Percentiles rank a stretch among this genome's conserved stretches.
These are phyloP conservation scores for Syncephalis plumigaleata DNA, from an alignment of 371 early-diverging fungal genomes.

Conservation along the genomic window DNA sequence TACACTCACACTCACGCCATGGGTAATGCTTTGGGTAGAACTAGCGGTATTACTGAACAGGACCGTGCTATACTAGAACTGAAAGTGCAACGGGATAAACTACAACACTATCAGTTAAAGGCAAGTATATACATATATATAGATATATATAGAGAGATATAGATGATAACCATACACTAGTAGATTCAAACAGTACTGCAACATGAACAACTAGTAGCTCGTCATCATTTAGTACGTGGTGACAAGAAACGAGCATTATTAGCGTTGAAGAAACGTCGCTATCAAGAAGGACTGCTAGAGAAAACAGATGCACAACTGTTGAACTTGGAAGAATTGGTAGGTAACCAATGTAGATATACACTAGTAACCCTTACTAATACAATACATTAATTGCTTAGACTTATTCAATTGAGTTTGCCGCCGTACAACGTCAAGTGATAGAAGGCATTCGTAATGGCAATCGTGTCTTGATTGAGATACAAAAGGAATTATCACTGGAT, in stretches of 20 bases:
- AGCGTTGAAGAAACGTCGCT: constrained; percentile 87
- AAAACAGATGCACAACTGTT: constrained; percentile 74
- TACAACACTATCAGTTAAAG: constrained; percentile 77
- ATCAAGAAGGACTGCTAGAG: constrained; percentile 70
- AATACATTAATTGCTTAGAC: constrained; percentile 22
- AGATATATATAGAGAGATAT: no score
- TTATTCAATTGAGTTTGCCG: constrained; percentile 73
- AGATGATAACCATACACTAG: no score
- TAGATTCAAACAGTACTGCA: constrained; percentile 6
- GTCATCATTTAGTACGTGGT: constrained; percentile 34
- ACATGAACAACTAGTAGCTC: constrained; percentile 48
- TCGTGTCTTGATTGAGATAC: constrained; percentile 66
- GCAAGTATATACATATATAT: constrained; percentile 24
- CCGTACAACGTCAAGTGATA: constrained; percentile 78
- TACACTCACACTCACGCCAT: background rate
- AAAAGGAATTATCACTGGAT: constrained; percentile 84
- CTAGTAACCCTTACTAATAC: background rate
- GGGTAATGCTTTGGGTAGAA: constrained; percentile 13
- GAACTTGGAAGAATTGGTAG: constrained; percentile 75
- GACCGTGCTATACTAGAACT: constrained; percentile 89
- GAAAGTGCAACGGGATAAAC: constrained; percentile 84
- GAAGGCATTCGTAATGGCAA: constrained; percentile 73
- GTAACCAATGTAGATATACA: background rate
- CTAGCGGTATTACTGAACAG: constrained; percentile 52
- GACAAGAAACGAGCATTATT: constrained; percentile 72